A percentile compares a stretch with the other conserved stretches of the same genome.
Evolutionary conservation across 1,139 yeast genomes (phyloP).

Genomic region (Scheffersomyces titani): DNA sequence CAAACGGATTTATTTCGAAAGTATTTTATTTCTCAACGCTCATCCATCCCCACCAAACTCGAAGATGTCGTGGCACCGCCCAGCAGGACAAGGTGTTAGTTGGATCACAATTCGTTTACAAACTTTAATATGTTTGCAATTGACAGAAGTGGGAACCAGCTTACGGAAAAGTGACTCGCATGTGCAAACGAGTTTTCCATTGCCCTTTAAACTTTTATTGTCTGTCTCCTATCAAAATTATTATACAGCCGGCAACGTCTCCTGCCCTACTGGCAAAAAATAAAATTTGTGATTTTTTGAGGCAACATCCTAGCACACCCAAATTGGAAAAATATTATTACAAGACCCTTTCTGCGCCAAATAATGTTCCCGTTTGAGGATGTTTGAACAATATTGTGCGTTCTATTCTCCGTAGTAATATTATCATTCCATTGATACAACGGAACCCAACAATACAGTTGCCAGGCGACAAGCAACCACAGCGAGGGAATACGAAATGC

Average conservation of each 20-base stretch:
- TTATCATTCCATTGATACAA: background rate
- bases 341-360: background rate
- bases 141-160: background rate
- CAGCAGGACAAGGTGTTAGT: background rate
- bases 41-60: background rate
- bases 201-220: background rate
- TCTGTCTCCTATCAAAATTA: background rate
- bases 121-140: background rate
- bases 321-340: background rate
- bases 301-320: background rate
- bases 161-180: background rate
- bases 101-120: background rate
- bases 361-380: background rate
- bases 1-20: background rate
- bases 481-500: background rate
- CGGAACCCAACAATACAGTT: background rate
- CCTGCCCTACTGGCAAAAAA: background rate
- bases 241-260: background rate
- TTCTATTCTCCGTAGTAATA: background rate
- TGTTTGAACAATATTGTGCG: background rate
- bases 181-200: background rate
- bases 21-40: background rate
- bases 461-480: background rate
- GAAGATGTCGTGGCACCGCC: background rate
- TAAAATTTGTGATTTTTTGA: too few relatives aligned